phyloP scores from a whole-genome alignment of 176 grass and related monocot species.

The Phragmites australis region DNA sequence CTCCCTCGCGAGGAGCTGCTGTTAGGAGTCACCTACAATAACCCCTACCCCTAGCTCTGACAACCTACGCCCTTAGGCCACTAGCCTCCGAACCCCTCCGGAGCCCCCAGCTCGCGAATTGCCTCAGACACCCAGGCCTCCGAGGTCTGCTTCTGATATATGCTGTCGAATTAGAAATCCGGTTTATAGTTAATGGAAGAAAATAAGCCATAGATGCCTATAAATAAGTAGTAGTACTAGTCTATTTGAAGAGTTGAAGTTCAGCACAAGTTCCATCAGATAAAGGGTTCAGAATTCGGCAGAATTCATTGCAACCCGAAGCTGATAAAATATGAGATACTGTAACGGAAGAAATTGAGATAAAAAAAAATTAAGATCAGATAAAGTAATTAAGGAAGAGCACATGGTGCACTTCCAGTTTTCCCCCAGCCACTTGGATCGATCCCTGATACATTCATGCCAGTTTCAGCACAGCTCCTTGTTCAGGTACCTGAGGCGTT shows the following conservation, averaged over 20 bases:
- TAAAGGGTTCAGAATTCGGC: neutral
- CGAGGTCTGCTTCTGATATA: neutral
- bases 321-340: neutral
- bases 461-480: constrained; percentile 3
- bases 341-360: neutral
- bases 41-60: no score
- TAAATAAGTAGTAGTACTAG: no score
- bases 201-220: neutral
- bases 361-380: neutral
- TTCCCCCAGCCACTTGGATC: neutral
- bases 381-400: neutral
- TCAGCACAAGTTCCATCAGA: neutral
- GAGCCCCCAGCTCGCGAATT: no score
- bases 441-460: constrained; percentile 31
- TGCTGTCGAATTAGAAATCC: neutral
- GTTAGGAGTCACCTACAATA: no score
- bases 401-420: neutral
- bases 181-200: neutral
- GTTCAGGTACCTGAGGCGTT: constrained; percentile 7
- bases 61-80: no score
- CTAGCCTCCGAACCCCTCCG: no score
- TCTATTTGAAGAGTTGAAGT: neutral
- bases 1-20: no score
- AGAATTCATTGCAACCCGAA: neutral
- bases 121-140: no score